Evolutionary conservation across 306 rosid genomes (phyloP).

Genomic region (Sphenostylis stenocarpa): DNA sequence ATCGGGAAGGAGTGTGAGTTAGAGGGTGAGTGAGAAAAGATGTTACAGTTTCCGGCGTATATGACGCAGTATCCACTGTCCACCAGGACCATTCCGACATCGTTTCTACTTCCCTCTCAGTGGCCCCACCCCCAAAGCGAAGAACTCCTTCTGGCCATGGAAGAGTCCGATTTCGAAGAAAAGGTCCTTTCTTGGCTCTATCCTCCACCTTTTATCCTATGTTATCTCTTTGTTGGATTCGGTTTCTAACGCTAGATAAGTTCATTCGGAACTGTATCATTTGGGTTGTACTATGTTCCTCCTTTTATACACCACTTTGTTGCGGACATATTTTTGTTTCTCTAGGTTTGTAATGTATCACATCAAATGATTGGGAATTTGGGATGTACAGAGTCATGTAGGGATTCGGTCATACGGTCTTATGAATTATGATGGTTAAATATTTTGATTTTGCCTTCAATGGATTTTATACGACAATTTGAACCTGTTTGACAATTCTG

Average conservation of each 20-base stretch:
- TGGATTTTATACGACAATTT: not conserved
- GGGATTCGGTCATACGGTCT: not conserved
- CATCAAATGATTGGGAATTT: not conserved
- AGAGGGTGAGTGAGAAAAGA: constrained; percentile 9
- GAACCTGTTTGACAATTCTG: not conserved
- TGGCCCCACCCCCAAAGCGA: constrained; percentile 94
- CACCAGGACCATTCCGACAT: constrained; percentile 77
- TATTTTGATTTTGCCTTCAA: not conserved
- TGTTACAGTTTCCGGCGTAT: constrained; percentile 94
- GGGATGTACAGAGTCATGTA: not conserved
- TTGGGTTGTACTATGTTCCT: not conserved
- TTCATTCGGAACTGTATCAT: not conserved
- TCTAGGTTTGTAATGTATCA: not conserved
- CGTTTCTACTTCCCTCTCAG: constrained; percentile 79
- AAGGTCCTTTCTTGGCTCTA: constrained; percentile 49
- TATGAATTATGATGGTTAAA: not conserved
- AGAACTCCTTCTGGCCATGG: constrained; percentile 89
- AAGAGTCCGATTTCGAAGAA: constrained; percentile 84
- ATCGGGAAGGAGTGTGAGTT: too few relatives aligned
- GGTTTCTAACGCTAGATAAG: not conserved
- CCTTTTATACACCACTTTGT: not conserved
- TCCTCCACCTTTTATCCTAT: not conserved
- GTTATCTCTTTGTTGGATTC: not conserved
- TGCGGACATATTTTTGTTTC: not conserved
- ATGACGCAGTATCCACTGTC: constrained; percentile 87